These are phyloP conservation scores for Metarhizium sp. DNA, from an alignment of 2,329 filamentous ascomycete genomes.

Conservation along the genomic window DNA sequence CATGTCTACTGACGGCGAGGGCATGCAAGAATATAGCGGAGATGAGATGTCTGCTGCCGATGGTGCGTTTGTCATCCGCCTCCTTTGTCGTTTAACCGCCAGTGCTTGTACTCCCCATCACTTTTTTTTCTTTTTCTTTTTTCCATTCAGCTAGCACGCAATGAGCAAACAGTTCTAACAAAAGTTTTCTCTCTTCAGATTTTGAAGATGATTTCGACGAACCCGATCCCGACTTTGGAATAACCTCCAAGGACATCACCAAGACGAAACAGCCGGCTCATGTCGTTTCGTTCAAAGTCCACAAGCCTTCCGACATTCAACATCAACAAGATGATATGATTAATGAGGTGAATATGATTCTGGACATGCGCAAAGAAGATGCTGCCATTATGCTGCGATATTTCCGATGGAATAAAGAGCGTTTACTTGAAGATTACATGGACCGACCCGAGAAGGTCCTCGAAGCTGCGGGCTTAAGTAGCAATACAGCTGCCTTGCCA, in stretches of 20 bases:
- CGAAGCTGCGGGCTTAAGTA: conserved; percentile 73
- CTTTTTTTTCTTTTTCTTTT: no score
- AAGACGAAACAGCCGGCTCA: conserved; percentile 67
- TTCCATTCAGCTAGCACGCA: background rate
- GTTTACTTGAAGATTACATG: conserved; percentile 93
- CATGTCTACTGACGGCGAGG: conserved; percentile 64
- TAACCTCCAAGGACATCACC: conserved; percentile 51
- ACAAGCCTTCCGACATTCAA: conserved; percentile 72
- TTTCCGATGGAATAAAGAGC: conserved; percentile 93
- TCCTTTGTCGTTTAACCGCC: background rate
- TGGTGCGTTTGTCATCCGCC: conserved; percentile 25
- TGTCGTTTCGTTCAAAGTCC: conserved; percentile 77
- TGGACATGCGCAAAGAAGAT: conserved; percentile 82
- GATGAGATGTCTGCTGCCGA: conserved; percentile 52
- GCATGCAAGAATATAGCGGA: conserved; percentile 69
- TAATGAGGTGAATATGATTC: conserved; percentile 81
- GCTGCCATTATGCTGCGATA: conserved; percentile 83
- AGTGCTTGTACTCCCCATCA: no score
- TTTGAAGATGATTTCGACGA: conserved; percentile 48
- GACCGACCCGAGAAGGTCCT: conserved; percentile 71
- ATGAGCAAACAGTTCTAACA: background rate
- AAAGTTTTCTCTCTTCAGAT: conserved; percentile 29
- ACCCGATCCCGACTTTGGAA: conserved; percentile 44
- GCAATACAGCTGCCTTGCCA: conserved; percentile 50
- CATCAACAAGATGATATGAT: conserved; percentile 78